Conservation (phyloP, 305 asterid genomes). For the Solanum aculeatissimum region DNA sequence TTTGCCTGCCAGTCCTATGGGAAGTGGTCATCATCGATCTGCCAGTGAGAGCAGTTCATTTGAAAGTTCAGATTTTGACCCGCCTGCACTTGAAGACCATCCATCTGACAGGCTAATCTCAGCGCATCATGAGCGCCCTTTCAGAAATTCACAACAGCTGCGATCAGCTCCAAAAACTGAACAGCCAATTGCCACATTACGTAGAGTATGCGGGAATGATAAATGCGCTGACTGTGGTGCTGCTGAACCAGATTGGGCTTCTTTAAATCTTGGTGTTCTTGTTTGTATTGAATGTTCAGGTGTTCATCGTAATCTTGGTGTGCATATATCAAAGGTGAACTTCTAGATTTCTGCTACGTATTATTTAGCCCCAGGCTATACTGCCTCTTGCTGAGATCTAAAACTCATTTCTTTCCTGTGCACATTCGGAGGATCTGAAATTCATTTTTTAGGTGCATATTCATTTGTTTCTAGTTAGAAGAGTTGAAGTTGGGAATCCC, state of each 20-base stretch:
- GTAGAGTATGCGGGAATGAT: constrained; percentile 84
- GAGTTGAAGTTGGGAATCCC: neutral
- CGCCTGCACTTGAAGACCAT: constrained; percentile 74
- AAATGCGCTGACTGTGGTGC: constrained; percentile 97
- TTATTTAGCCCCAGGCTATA: neutral
- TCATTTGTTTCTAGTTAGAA: neutral
- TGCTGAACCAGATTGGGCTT: constrained; percentile 97
- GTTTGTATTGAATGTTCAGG: constrained; percentile 99
- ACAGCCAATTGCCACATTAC: constrained; percentile 79
- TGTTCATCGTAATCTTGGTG: constrained; percentile 99
- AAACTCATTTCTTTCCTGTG: neutral
- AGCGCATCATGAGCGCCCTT: constrained; percentile 51
- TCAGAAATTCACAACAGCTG: constrained; percentile 56
- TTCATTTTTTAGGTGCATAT: neutral
- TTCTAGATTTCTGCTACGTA: neutral
- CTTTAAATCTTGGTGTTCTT: constrained; percentile 91
- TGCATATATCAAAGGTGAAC: constrained; percentile 94
- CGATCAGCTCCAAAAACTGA: constrained; percentile 50
- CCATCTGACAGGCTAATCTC: constrained; percentile 63
- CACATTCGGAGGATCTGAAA: neutral
- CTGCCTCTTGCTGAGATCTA: neutral
- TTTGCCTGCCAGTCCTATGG: constrained; percentile 76
- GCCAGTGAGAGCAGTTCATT: constrained; percentile 98
- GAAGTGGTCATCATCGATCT: constrained; percentile 87
- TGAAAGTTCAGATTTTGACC: constrained; percentile 89